Evolutionary conservation across 2,329 filamentous ascomycete genomes (phyloP), one percentile per base, ranked within the genome.

Genomic region (Cercospora berteroae): DNA sequence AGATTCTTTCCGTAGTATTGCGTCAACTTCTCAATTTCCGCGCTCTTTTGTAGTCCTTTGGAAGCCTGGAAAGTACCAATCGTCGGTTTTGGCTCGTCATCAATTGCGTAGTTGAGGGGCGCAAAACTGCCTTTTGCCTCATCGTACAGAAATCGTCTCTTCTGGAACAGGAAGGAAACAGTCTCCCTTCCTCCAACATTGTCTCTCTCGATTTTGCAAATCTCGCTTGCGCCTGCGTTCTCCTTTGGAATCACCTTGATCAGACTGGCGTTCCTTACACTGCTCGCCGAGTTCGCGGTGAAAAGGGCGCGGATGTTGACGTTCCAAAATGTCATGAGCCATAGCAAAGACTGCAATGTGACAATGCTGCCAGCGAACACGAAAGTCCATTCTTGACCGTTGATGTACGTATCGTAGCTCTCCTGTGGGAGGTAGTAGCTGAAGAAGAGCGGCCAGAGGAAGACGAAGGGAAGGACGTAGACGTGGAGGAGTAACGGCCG

Each of bases 281-380:
- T 87, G 68, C 85, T 86, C 64, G 90, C 91, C 72, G 85, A 87
- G 64, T 85, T 89, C 1, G 94, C 88, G 12, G 91, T 98, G 80
- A 98, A 97, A 68, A 89, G 81, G 23, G 90, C 90, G 76, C 89
- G 88, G 70, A 98, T 83, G 77, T 94, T 89, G 78, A 99, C 93
- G 77, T 92, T 98, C 95, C 95, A 99, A 82, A 98, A 93, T 57
- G 95, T 99, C 83, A 91, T 94, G 69, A 99, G 86, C 94, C 95
- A 99, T 74, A 93, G 83, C 71, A 99, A 86, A 71, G 92, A 89
- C 83, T 99, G 96, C 65, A 90, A 77, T 10, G 94, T 97, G 79
- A 96, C 85, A 77, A 99, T 97, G 73, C 88, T 86, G 75, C 91
- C 94, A 72, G 90, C 87, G 89, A 92, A 99, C 70, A 99, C 92